These are phyloP conservation scores for Zasmidium citrigriseum DNA, from an alignment of 2,329 filamentous ascomycete genomes.

Conservation along the genomic window DNA sequence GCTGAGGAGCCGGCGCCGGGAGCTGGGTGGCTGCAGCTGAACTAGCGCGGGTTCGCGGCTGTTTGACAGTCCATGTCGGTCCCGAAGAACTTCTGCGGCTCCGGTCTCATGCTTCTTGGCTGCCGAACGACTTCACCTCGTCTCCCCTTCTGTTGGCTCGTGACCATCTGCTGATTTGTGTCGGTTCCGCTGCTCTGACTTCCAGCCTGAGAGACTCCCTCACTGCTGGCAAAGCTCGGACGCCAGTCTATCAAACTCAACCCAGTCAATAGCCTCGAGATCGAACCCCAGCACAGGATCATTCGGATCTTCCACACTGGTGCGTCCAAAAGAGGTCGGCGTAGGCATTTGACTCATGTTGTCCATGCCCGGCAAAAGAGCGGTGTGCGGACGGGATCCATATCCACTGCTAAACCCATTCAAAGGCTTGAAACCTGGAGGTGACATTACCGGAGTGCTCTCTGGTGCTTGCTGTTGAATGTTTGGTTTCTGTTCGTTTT, in stretches of 20 bases:
- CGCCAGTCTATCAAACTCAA: constrained; percentile 29
- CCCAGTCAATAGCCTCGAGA: constrained; percentile 29
- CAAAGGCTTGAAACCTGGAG: constrained; percentile 5
- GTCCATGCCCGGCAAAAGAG: constrained; percentile 16
- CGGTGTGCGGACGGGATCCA: constrained; percentile 10
- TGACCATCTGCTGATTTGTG: background rate
- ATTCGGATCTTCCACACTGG: constrained; percentile 8
- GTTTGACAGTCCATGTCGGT: no score
- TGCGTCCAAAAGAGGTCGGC: constrained; percentile 8
- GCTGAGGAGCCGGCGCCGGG: no score
- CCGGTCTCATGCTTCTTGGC: no score
- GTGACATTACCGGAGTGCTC: constrained; percentile 1
- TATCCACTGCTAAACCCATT: constrained; percentile 10
- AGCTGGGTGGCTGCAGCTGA: no score
- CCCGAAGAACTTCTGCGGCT: no score
- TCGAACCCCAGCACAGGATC: constrained; percentile 24
- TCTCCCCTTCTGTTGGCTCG: background rate
- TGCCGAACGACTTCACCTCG: background rate
- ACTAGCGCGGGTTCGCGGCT: background rate
- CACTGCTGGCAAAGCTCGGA: constrained; percentile 26
- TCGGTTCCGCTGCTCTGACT: constrained; percentile 3
- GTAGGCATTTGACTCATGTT: constrained; percentile 11
- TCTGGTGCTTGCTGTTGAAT: constrained; percentile 9
- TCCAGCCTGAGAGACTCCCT: background rate
- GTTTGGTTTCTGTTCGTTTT: background rate